Base-by-base conservation (phyloP, 345 rosid genomes). In the Eucalyptus coolabah region DNA sequence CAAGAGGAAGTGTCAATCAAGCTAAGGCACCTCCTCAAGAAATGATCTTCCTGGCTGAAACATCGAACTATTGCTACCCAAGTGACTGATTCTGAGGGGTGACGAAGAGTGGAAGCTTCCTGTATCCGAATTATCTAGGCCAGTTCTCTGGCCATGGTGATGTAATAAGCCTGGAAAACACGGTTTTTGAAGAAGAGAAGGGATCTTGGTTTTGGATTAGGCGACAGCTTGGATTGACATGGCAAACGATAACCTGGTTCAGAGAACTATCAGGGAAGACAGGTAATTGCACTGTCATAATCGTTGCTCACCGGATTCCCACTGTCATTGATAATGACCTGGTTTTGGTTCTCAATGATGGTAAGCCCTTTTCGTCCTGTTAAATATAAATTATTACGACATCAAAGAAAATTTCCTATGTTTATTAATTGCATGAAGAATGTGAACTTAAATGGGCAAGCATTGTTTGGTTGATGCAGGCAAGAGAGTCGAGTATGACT, bases 261-360 rank as follows among this genome's bases (percentile, higher is more conserved):
- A 96, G 90, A 91, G 92, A 89, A 93, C 98, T 59, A 91, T 96
- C 72, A 87, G 96, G 90, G 95, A 94, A 88, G 93, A 95, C 98
- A 86, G 92, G 92, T 86, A 89, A 92, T 87, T 95, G 98, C 91
- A 96, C 98, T 0, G 95, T 96, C 90, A 93, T 97, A 72, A 93
- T 95, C 8, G 94, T 96, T 37, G 97, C 99, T 77, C 98, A 97
- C 89, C 93, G 96, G 87, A 95, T 96, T 89, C 96, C 97, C 4
- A 96, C 95, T 18, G 95, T 97, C 63, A 93, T 96, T 5, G 97
- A 96, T 92, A 95, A 96, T 89, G 98, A 96, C 94, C 90, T 95
- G 91, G 96, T 97, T 89, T 92, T 97, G 86, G 98, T 97, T 90
- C 99, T 96, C 44, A 94, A 95, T 82, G 93, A 95, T 87, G 99